Evolutionary conservation across 164 flowering plant species (phyloP), one percentile per base, ranked within the genome.

Genomic region (Saururus chinensis): DNA sequence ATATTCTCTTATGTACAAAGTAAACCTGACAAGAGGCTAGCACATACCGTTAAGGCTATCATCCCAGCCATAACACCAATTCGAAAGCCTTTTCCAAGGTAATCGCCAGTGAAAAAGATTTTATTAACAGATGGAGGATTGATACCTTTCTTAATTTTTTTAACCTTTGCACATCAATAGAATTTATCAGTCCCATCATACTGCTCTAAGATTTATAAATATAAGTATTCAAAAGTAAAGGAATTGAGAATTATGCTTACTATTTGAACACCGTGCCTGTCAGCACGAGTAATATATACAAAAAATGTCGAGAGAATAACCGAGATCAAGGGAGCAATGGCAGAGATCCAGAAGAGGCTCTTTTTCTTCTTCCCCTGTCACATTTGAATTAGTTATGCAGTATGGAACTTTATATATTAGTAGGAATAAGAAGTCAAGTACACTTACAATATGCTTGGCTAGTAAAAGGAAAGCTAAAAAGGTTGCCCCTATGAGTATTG

Each of bases 251-350:
- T 9, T 22, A 21, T 51, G 20, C 96, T 86, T 81, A 92, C 97
- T 69, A 85, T 93, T 69, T 49, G 67, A 56, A 93, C 97, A 19
- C 97, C 96, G n/a, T 82, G 30, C 72, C 86, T 82, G 1, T 90
- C 98, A 0, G 90, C 95, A 59, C 63, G 90, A 7, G 96, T 88
- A 53, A 90, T 73, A 67, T 76, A 93, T 24, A 93, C 98, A 40
- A 84, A 82, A 42, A 93, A 77, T 56, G 98, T 90, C 41, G 97
- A 86, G 14, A 88, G 57, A 49, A 85, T 52, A 25, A 90, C 97
- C 12, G 96, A 88, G 66, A 86, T 77, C 75, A 93, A 60, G 19
- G 98, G 98, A 1, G 95, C 96, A 49, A 93, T 86, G 41, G 98
- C 97, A 0, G 95, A 77, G 30, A 89, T 79, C 98, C 97, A 93